Percentiles rank a stretch among this genome's conserved stretches.
phyloP scores from a whole-genome alignment of 73 alveolate genomes.

The Paramecium tetraurelia region DNA sequence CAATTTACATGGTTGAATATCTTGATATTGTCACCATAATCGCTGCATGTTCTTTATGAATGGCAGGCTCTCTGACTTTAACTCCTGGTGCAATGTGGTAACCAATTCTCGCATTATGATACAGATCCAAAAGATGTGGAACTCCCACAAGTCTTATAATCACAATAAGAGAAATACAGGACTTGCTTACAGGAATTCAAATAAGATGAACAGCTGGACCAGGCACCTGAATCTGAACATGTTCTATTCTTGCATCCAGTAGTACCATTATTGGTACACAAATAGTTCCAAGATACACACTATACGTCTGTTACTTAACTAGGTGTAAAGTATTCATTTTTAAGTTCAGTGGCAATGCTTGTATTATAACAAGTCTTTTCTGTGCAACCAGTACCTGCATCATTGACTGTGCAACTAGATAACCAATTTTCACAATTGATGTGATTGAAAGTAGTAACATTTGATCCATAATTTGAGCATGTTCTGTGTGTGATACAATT shows the following conservation, averaged over 20 bases:
- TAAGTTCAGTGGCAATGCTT: background rate
- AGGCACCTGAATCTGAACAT: background rate
- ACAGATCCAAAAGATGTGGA: background rate
- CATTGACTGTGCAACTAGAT: constrained; percentile 20
- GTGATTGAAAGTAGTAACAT: background rate
- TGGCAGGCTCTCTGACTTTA: background rate
- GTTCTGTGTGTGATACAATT: background rate
- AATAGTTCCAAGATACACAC: background rate
- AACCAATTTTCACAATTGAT: background rate
- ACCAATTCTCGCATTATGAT: background rate
- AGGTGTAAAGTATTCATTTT: background rate
- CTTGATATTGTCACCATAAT: background rate
- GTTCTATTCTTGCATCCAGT: background rate
- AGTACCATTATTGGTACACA: background rate
- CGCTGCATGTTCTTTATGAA: background rate
- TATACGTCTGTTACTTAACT: background rate
- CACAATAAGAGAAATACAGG: background rate
- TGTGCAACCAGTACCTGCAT: background rate
- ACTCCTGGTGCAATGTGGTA: background rate
- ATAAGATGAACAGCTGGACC: background rate
- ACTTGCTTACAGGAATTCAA: background rate
- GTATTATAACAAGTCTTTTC: constrained; percentile 10
- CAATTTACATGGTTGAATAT: background rate
- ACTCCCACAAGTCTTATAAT: background rate
- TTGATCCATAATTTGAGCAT: constrained; percentile 17